A percentile compares a stretch with the other conserved stretches of the same genome.
Evolutionary conservation across 768 basidiomycete species (phyloP).

Genomic region (Sporobolomyces phaffii): DNA sequence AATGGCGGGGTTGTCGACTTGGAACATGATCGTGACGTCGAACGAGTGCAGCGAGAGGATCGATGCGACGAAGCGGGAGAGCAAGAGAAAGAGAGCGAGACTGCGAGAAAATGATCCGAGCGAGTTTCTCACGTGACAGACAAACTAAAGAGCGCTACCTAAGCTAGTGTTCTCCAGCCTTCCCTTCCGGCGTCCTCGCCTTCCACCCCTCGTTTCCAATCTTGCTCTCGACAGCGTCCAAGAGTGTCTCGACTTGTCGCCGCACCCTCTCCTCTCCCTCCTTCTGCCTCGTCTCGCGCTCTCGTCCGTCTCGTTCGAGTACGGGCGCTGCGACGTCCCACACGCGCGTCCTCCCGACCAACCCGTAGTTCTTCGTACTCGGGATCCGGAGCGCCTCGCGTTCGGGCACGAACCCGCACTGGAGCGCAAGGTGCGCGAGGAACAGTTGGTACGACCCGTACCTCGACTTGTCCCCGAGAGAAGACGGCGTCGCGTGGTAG

Average conservation of each 20-base stretch:
- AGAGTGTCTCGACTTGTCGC: not conserved
- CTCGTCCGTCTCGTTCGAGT: too few species aligned
- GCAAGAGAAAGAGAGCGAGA: too few species aligned
- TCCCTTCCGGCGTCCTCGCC: constrained; percentile 35
- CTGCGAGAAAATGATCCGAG: too few species aligned
- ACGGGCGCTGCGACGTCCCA: constrained; percentile 4
- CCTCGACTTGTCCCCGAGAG: constrained; percentile 48
- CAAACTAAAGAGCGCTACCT: not conserved
- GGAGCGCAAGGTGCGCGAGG: constrained; percentile 64
- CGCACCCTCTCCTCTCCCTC: not conserved
- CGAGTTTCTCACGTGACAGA: too few species aligned
- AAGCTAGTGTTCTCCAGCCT: constrained; percentile 11
- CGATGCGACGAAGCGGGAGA: too few species aligned
- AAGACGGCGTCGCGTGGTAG: not conserved
- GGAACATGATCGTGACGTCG: too few species aligned
- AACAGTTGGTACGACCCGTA: constrained; percentile 82
- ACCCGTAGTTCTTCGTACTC: constrained; percentile 86
- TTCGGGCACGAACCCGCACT: constrained; percentile 81
- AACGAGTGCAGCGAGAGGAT: too few species aligned
- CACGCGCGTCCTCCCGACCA: constrained; percentile 55
- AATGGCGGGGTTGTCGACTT: too few species aligned
- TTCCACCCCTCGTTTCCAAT: constrained; percentile 1
- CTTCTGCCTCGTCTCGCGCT: not conserved
- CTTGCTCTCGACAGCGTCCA: not conserved
- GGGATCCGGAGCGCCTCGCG: constrained; percentile 82